phyloP scores from a whole-genome alignment of 2,329 filamentous ascomycete species.

The Fusarium sp. region DNA sequence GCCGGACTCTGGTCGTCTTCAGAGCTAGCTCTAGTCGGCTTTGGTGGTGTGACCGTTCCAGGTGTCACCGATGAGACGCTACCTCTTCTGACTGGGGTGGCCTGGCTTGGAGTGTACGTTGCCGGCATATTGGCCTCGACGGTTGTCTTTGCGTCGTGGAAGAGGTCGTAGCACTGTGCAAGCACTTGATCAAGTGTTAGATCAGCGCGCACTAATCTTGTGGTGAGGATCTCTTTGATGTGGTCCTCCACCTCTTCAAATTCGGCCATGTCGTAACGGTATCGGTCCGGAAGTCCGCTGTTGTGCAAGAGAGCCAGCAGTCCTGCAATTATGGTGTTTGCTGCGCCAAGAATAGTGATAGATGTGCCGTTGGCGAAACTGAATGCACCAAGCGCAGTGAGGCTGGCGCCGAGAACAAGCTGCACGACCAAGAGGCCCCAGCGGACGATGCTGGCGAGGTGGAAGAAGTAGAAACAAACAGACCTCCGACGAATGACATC shows the following conservation, averaged over 20 bases:
- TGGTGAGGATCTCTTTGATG: conserved; percentile 63
- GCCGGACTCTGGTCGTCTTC: conserved; percentile 28
- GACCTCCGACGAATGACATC: conserved; percentile 60
- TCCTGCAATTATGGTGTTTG: conserved; percentile 64
- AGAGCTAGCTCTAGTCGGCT: conserved; percentile 5
- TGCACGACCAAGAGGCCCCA: conserved; percentile 63
- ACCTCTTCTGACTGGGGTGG: conserved; percentile 20
- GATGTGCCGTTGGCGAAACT: conserved; percentile 52
- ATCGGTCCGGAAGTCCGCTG: conserved; percentile 65
- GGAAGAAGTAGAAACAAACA: conserved; percentile 60
- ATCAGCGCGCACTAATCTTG: conserved; percentile 57
- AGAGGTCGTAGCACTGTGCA: conserved; percentile 60
- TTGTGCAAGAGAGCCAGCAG: conserved; percentile 65
- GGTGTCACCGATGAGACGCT: conserved; percentile 3
- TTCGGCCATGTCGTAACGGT: conserved; percentile 62
- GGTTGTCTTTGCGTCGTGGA: conserved; percentile 59
- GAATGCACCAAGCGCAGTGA: conserved; percentile 64
- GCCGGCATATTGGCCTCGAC: conserved; percentile 62
- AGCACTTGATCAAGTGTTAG: conserved; percentile 61
- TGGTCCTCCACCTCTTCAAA: conserved; percentile 64
- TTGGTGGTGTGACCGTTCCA: conserved; percentile 11
- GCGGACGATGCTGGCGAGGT: conserved; percentile 55
- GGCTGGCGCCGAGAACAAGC: conserved; percentile 60
- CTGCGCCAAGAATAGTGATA: conserved; percentile 63
- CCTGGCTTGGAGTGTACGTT: conserved; percentile 51